Evolutionary conservation across 2,329 filamentous ascomycete genomes (phyloP).

Genomic region (Phyllosticta paracitricarpa): DNA sequence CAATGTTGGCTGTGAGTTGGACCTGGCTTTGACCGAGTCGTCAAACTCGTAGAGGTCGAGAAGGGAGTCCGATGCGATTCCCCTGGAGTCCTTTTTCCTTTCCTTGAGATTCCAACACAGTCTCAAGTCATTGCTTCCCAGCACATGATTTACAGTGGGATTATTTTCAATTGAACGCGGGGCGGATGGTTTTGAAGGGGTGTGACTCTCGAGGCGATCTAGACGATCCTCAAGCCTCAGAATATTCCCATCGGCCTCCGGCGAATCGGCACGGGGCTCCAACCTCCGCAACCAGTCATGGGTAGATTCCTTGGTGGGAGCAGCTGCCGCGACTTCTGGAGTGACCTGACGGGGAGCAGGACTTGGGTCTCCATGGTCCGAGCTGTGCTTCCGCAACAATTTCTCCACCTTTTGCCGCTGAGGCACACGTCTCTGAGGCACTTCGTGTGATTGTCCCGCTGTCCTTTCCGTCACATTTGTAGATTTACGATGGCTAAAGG

Average conservation of each 20-base stretch:
- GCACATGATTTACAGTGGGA: background rate
- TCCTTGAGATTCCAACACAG: background rate
- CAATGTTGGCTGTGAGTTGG: background rate
- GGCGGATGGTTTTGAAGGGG: background rate
- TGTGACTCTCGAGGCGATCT: background rate
- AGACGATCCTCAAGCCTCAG: background rate
- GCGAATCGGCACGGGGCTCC: background rate
- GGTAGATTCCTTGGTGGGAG: background rate
- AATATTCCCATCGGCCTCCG: background rate
- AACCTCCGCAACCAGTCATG: background rate
- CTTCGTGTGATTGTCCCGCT: background rate
- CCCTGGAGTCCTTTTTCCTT: background rate
- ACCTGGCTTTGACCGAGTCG: background rate
- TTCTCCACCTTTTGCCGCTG: too few species aligned
- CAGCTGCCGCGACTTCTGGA: background rate
- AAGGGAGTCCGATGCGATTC: background rate
- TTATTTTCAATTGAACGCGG: background rate
- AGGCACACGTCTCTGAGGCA: too few species aligned
- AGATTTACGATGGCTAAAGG: constrained; percentile 33
- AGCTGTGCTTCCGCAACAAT: too few species aligned
- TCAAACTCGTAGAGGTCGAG: background rate
- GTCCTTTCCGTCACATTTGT: too few species aligned
- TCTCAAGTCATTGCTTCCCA: background rate
- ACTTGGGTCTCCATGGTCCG: too few species aligned
- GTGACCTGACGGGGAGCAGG: background rate